Conservation (phyloP, 2,329 filamentous ascomycete genomes). For the Dothistroma septosporum region DNA sequence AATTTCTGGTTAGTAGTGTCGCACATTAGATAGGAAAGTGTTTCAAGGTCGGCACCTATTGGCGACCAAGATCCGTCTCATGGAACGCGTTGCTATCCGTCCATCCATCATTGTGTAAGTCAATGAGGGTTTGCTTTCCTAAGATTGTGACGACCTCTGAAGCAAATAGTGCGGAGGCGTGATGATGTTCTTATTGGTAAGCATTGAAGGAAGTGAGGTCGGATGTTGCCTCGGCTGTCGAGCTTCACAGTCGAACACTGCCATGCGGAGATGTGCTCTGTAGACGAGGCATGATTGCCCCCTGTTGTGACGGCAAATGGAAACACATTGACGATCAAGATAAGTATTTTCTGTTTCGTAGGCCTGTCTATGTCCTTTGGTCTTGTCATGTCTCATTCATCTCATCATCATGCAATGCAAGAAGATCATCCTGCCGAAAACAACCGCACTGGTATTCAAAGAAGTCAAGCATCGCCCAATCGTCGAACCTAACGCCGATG, state of each 20-base stretch:
- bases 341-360: conserved; percentile 5
- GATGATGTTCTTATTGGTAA: not conserved
- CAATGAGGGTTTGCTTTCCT: not conserved
- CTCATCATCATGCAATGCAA: conserved; percentile 6
- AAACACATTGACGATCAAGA: not conserved
- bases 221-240: conserved; percentile 5
- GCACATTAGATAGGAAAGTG: not conserved
- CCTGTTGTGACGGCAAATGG: not conserved
- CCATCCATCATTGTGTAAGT: not conserved
- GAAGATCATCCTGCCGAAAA: not conserved
- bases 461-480: not conserved
- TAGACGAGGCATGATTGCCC: not conserved
- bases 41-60: conserved; percentile 24
- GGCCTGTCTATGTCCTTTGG: conserved; percentile 6
- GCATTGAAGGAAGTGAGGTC: conserved; percentile 5
- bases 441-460: not conserved
- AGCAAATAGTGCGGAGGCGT: not conserved
- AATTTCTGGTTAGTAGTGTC: not conserved
- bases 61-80: conserved; percentile 29
- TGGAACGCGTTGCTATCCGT: conserved; percentile 20
- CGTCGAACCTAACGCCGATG: conserved; percentile 8
- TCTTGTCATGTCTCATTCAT: conserved; percentile 6
- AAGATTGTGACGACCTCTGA: not conserved
- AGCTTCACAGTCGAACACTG: not conserved
- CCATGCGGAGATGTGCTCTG: not conserved